These are phyloP conservation scores for Alternaria postmessia DNA, from an alignment of 2,329 filamentous ascomycete genomes.

Conservation along the genomic window DNA sequence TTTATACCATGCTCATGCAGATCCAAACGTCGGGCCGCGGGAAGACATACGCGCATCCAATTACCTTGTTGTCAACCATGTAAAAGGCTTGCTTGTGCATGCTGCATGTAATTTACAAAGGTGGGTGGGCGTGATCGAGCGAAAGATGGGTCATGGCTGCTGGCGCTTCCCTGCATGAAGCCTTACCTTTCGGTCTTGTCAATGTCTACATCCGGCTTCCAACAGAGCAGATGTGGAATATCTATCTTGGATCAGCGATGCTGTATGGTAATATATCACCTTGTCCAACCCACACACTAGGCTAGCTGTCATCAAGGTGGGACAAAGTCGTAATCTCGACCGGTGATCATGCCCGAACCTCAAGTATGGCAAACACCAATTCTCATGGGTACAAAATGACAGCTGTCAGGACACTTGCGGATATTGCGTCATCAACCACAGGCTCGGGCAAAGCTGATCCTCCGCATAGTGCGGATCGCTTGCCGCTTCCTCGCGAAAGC, in stretches of 20 bases:
- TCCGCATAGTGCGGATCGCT: constrained; percentile 42
- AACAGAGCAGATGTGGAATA: constrained; percentile 6
- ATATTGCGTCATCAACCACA: constrained; percentile 40
- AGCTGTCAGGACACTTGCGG: constrained; percentile 18
- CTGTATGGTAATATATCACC: constrained; percentile 2
- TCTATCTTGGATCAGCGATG: neutral
- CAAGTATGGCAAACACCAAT: constrained; percentile 9
- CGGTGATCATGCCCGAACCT: constrained; percentile 6
- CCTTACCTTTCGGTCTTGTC: constrained; percentile 10
- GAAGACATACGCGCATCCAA: constrained; percentile 43
- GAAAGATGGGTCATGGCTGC: constrained; percentile 22
- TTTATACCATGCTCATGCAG: constrained; percentile 48
- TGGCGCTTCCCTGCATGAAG: constrained; percentile 34
- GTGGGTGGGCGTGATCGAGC: constrained; percentile 39
- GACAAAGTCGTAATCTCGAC: neutral
- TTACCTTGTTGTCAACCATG: constrained; percentile 25
- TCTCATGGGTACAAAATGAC: constrained; percentile 15
- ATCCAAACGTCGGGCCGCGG: constrained; percentile 47
- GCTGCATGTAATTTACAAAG: constrained; percentile 32
- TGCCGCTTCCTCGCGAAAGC: constrained; percentile 45
- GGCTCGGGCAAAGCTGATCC: constrained; percentile 35
- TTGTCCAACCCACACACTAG: neutral
- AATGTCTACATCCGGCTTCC: constrained; percentile 17
- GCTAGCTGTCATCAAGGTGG: neutral
- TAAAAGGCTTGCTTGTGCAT: constrained; percentile 40